Percentiles rank a stretch among this genome's conserved stretches.
Conservation (phyloP, 208 protist genomes). For the Crithidia expoeki region DNA sequence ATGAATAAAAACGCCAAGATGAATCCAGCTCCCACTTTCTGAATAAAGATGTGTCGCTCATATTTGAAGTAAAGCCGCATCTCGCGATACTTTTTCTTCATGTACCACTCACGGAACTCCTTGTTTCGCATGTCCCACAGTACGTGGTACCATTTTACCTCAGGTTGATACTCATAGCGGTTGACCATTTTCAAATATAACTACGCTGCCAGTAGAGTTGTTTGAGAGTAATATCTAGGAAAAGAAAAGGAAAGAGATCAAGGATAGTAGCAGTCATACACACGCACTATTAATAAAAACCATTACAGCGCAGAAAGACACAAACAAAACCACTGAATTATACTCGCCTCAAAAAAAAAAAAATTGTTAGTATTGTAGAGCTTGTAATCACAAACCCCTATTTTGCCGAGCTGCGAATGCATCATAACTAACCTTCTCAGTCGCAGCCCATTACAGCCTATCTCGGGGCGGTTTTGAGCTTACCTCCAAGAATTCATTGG, state of each 20-base stretch:
- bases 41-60: constrained; percentile 58
- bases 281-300: no score
- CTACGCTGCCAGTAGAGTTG: background rate
- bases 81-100: constrained; percentile 46
- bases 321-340: no score
- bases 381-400: no score
- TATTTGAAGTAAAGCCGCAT: constrained; percentile 77
- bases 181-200: constrained; percentile 39
- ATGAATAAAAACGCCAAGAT: constrained; percentile 45
- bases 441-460: no score
- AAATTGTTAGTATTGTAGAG: no score
- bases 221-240: constrained; percentile 15
- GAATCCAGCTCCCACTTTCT: constrained; percentile 54
- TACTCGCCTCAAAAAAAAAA: no score
- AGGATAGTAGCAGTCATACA: background rate
- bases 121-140: constrained; percentile 76
- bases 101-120: constrained; percentile 61
- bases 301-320: no score
- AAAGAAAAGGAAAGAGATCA: background rate
- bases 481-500: no score
- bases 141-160: constrained; percentile 73
- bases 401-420: no score
- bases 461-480: no score
- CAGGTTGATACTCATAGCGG: constrained; percentile 59
- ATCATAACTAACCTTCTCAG: no score